phyloP scores from a whole-genome alignment of 352 stramenopile genomes.

The Pythium biforme region DNA sequence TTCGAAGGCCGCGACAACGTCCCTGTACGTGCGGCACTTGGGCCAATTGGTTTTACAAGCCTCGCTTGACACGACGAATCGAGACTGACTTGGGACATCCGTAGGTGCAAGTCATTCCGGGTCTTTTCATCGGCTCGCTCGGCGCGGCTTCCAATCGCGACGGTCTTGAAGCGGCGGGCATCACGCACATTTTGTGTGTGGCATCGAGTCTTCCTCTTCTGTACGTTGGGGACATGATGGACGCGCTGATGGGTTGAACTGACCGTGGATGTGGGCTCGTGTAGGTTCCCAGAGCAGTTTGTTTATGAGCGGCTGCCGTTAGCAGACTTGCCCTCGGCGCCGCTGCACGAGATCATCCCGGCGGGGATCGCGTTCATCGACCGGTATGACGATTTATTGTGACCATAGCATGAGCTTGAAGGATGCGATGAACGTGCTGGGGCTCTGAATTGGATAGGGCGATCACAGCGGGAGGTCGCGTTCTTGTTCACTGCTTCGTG shows the following conservation, averaged over 20 bases:
- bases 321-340: conserved; percentile 38
- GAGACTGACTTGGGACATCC: not conserved
- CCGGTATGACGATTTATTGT: conserved; percentile 26
- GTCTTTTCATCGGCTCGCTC: conserved; percentile 70
- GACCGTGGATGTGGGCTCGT: not conserved
- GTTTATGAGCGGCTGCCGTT: conserved; percentile 54
- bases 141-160: conserved; percentile 53
- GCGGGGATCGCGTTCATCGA: conserved; percentile 60
- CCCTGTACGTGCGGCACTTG: conserved; percentile 39
- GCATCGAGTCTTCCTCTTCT: conserved; percentile 38
- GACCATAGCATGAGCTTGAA: not conserved
- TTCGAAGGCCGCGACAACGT: conserved; percentile 46
- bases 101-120: conserved; percentile 35
- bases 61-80: too few species aligned
- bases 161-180: conserved; percentile 34
- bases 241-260: too few species aligned
- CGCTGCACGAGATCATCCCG: conserved; percentile 49
- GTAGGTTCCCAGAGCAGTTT: conserved; percentile 49
- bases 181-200: conserved; percentile 68
- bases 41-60: too few species aligned
- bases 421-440: not conserved
- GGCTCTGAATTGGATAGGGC: conserved; percentile 26
- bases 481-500: conserved; percentile 79
- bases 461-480: conserved; percentile 37
- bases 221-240: conserved; percentile 24